Evolutionary conservation across 1,284 basidiomycete genomes (phyloP).

Genomic region (Naganishia albida): DNA sequence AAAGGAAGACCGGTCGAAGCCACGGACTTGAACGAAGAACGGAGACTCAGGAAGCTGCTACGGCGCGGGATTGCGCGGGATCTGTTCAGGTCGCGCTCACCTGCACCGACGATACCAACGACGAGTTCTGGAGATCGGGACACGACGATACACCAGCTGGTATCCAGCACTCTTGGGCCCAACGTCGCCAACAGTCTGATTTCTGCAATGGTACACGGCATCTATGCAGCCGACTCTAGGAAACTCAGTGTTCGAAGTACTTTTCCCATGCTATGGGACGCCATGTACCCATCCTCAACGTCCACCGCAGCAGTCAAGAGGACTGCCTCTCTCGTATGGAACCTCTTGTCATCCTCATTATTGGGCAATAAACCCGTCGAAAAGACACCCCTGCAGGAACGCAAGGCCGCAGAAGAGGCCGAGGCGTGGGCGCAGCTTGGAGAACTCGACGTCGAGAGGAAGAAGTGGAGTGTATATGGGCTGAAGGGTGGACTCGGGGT

Average conservation of each 20-base stretch:
- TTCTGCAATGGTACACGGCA: conserved; percentile 85
- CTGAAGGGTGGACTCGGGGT: conserved; percentile 75
- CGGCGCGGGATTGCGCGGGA: conserved; percentile 2
- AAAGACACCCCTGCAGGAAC: conserved; percentile 10
- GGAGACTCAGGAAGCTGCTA: conserved; percentile 1
- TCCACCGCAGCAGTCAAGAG: neutral
- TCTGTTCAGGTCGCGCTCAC: conserved; percentile 39
- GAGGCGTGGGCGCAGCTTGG: conserved; percentile 59
- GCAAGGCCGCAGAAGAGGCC: conserved; percentile 35
- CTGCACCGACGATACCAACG: conserved; percentile 42
- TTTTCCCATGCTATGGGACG: conserved; percentile 71
- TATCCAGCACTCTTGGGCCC: conserved; percentile 73
- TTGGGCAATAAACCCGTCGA: conserved; percentile 36
- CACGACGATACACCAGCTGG: conserved; percentile 79
- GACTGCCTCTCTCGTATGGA: conserved; percentile 45
- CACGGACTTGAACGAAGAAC: conserved; percentile 3
- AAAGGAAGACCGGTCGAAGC: neutral
- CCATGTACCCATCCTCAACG: conserved; percentile 60
- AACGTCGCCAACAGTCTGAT: conserved; percentile 72
- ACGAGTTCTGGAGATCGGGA: conserved; percentile 56
- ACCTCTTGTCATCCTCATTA: conserved; percentile 6
- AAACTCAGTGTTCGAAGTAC: conserved; percentile 72
- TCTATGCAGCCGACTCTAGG: conserved; percentile 84
- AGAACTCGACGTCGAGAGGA: conserved; percentile 60
- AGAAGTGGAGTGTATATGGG: conserved; percentile 71